Base-by-base conservation (phyloP, 108 stramenopile species). In the Cyclotella atomus region DNA sequence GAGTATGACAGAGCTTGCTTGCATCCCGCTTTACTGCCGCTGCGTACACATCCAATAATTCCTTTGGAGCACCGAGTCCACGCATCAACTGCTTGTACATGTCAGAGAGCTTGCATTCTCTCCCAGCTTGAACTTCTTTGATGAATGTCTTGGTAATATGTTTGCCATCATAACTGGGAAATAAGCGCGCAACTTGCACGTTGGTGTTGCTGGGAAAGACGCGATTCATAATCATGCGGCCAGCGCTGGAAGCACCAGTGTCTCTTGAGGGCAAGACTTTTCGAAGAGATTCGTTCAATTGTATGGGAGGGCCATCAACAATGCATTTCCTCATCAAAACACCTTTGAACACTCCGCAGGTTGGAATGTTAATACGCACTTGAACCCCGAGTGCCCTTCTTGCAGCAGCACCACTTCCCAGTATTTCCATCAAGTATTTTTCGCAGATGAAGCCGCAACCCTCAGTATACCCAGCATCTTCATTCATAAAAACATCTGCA, bases 211-310 rank as follows among this genome's bases (percentile, higher is more conserved):
- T 65, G 21, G 77, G 77, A 55, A 71, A 71, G 20, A 34, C 34
- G 12, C 23, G 28, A 17, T 64, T 67, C 10, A 74, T 57, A 28
- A 65, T 52, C 17, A 74, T 57, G 33, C 24, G 49, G 12, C 73
- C 74, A 56, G 59, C 24, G 33, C 60, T 34, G 45, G 19, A 47
- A 16, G 61, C 73, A 4, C 44, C 46, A 15, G 62, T 47, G 0
- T 23, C 1, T 14, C 21, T 34, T 7, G 88, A 86, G 43, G 77
- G 68, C 20, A 24, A 45, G 5, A 89, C 88, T 67, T 87, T 87
- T 47, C 56, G 38, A 59, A 87, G 84, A 19, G 88, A 84, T 28
- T 65, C 32, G 41, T 84, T 75, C 19, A 89, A 61, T 52, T 86
- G 49, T 23, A 89, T 84, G 6, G 80, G 65, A 15, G 59, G 50